phyloP scores from a whole-genome alignment of 495 filamentous ascomycete species.

The Penicillium maclennaniae region DNA sequence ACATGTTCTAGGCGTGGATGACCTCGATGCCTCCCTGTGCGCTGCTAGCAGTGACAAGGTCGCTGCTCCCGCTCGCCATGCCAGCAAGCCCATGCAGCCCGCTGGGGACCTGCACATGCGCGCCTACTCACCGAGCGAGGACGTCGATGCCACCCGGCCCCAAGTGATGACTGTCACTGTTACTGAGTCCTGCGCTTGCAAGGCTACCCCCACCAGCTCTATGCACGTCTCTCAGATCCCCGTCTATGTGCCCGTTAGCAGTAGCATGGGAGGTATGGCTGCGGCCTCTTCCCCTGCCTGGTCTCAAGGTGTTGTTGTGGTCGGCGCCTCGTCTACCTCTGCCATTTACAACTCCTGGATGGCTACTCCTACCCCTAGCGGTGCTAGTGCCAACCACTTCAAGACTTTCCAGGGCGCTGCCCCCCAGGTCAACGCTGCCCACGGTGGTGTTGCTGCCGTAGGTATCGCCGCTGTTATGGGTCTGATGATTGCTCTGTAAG shows the following conservation, averaged over 20 bases:
- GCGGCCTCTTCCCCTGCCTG: constrained; percentile 7
- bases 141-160: background rate
- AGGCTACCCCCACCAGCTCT: constrained; percentile 4
- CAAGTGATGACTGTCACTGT: constrained; percentile 4
- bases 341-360: constrained; percentile 10
- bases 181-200: constrained; percentile 22
- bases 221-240: constrained; percentile 26
- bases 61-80: constrained; percentile 18
- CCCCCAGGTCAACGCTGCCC: constrained; percentile 5
- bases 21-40: constrained; percentile 11
- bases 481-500: constrained; percentile 26
- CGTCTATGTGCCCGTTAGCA: constrained; percentile 16
- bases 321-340: constrained; percentile 16
- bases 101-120: constrained; percentile 14
- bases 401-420: constrained; percentile 23
- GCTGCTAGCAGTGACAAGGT: background rate
- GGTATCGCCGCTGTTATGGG: constrained; percentile 27
- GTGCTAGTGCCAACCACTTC: constrained; percentile 19
- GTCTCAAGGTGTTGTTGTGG: constrained; percentile 15
- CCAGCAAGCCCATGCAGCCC: constrained; percentile 22
- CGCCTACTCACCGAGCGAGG: constrained; percentile 11
- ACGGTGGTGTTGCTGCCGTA: constrained; percentile 13
- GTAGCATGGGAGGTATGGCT: constrained; percentile 14
- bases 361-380: constrained; percentile 19
- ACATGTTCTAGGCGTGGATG: constrained; percentile 3